Base-by-base conservation (phyloP, 257 asterid species). In the Solanum chiquidenum region DNA sequence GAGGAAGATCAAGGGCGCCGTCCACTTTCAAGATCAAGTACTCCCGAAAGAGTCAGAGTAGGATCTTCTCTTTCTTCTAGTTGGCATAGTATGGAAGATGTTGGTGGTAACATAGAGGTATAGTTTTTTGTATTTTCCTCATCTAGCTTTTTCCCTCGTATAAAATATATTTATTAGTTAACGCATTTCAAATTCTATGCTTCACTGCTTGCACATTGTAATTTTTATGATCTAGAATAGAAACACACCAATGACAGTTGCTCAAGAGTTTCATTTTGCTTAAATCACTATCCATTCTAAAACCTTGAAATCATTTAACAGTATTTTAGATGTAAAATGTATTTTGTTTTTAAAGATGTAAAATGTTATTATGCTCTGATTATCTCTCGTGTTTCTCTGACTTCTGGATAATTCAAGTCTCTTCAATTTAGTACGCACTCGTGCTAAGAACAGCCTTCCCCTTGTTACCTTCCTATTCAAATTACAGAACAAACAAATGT, bases 51-150 rank as follows among this genome's bases (percentile, higher is more conserved):
- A 83, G 35, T 75, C 82, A 85, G 86, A 86, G 60, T 37, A 84
- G 89, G 76, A 86, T 91, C 91, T 89, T 94, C 97, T 86, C 92
- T 92, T 46, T 72, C 95, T 83, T 87, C 90, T 86, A 90, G 93
- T 80, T 92, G 91, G 90, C 92, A 86, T 84, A 91, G 92, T 90
- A 25, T 13, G 35, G 90, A 86, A 55, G 91, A 88, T 40, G 44
- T 86, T 33, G 86, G 76, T 74, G 80, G 75, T 55, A 88, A 55
- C 62, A 5, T 40, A 77, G 90, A 88, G 93, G 88, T 86, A 86
- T 29, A 49, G 9, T 20, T 72, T 86, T 77, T 46, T 9, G n/a
- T 49, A 10, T 33, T 27, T 46, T 18, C 42, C 85, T 80, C 68
- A 46, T 44, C 85, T 80, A 46, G 85, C 10, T 27, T 79, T 9